These are phyloP conservation scores for Aspergillus panamensis DNA, from an alignment of 495 filamentous ascomycete species.

Conservation along the genomic window DNA sequence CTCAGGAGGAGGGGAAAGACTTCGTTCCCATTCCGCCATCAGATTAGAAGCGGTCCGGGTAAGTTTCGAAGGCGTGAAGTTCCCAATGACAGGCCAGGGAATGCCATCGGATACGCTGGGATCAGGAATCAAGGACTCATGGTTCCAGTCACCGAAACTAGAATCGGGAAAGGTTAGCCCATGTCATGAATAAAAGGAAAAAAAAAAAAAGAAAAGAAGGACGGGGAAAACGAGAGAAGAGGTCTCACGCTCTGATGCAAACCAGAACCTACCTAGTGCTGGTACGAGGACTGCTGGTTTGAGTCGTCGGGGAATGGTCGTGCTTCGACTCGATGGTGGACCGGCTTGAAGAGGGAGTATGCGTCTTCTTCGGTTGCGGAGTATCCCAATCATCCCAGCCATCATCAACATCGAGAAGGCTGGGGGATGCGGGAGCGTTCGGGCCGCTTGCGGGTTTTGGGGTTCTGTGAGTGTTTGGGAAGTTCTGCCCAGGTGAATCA, in stretches of 20 bases:
- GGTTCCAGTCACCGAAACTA: slow-evolving; percentile 46
- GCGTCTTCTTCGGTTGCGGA: slow-evolving; percentile 44
- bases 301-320: slow-evolving; percentile 46
- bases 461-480: slow-evolving; percentile 34
- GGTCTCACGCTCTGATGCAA: slow-evolving; percentile 6
- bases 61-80: slow-evolving; percentile 63
- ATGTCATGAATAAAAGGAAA: not conserved
- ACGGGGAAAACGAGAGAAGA: slow-evolving; percentile 6
- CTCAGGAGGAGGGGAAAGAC: slow-evolving; percentile 39
- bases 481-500: slow-evolving; percentile 50
- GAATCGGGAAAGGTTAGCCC: slow-evolving; percentile 30
- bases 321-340: slow-evolving; percentile 45
- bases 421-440: slow-evolving; percentile 35
- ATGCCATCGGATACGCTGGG: slow-evolving; percentile 54
- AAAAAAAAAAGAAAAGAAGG: slow-evolving; percentile 4
- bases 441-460: slow-evolving; percentile 32
- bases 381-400: slow-evolving; percentile 73
- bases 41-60: slow-evolving; percentile 65
- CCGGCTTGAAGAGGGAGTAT: slow-evolving; percentile 47
- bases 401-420: slow-evolving; percentile 56
- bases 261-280: slow-evolving; percentile 49
- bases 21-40: slow-evolving; percentile 76
- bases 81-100: slow-evolving; percentile 62
- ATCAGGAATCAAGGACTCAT: slow-evolving; percentile 31
- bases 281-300: slow-evolving; percentile 48